These are phyloP conservation scores for Naegleria gruberi DNA, from an alignment of 208 protist species.

Conservation along the genomic window DNA sequence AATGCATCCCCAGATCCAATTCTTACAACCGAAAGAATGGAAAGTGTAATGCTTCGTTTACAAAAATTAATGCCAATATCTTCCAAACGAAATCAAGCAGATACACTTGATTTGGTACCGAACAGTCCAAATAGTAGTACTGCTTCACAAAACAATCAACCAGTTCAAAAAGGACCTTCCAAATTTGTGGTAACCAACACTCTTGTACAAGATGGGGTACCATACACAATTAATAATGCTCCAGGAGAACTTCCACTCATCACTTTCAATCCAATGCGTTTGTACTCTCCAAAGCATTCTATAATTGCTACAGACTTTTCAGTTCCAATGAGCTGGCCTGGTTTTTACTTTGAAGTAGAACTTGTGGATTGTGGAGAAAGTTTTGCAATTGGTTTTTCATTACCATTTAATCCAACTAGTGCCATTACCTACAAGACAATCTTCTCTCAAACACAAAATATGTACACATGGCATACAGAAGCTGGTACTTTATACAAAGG, in stretches of 20 bases:
- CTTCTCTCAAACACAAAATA: not conserved
- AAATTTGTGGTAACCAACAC: not conserved
- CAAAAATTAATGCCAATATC: conserved; percentile 9
- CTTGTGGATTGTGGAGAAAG: not conserved
- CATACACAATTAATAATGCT: not conserved
- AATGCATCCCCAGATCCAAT: not conserved
- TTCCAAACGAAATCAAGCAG: not conserved
- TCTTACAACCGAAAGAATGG: not conserved
- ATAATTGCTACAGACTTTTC: not conserved
- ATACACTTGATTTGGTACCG: not conserved
- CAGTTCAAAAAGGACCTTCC: not conserved
- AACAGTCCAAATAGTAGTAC: not conserved
- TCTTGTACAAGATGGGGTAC: not conserved
- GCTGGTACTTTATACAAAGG: not conserved
- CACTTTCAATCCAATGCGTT: not conserved
- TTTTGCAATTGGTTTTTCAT: not conserved
- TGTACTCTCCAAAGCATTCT: not conserved
- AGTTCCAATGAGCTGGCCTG: not conserved
- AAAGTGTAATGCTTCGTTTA: not conserved
- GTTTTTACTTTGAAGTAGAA: conserved; percentile 16
- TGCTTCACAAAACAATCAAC: not conserved
- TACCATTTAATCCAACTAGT: not conserved
- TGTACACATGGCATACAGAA: not conserved
- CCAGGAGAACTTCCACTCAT: not conserved
- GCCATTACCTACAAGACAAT: not conserved